phyloP scores from a whole-genome alignment of 768 basidiomycete genomes.

The Cantharellus anzutake region DNA sequence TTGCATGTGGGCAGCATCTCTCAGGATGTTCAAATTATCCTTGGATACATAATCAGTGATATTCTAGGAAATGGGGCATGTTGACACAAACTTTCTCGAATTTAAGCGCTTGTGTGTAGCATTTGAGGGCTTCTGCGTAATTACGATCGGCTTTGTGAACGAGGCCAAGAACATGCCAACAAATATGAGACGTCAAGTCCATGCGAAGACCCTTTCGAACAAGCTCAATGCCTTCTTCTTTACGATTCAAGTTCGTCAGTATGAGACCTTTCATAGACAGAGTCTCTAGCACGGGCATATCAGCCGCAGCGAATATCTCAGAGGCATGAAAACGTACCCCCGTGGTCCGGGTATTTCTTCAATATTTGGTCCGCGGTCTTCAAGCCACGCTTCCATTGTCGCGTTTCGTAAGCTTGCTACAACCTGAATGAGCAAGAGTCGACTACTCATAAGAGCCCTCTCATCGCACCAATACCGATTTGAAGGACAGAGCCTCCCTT shows the following conservation, averaged over 20 bases:
- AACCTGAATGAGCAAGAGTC: background rate
- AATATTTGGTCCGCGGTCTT: conserved; percentile 88
- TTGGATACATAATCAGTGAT: conserved; percentile 16
- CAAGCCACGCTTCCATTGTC: conserved; percentile 73
- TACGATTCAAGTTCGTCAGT: conserved; percentile 56
- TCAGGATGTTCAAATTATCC: conserved; percentile 89
- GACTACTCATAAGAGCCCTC: background rate
- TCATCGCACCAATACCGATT: conserved; percentile 44
- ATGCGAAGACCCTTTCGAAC: conserved; percentile 68
- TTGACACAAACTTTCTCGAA: conserved; percentile 55
- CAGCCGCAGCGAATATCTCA: background rate
- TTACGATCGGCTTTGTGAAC: conserved; percentile 88
- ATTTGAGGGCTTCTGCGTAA: conserved; percentile 84
- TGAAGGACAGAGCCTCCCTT: conserved; percentile 75
- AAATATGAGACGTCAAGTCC: conserved; percentile 79
- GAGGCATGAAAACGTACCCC: conserved; percentile 36
- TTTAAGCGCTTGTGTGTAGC: conserved; percentile 72
- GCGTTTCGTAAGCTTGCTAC: conserved; percentile 56
- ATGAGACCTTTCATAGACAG: conserved; percentile 92
- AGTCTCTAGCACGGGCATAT: conserved; percentile 40
- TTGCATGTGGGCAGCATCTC: conserved; percentile 77
- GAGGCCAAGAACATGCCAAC: conserved; percentile 96
- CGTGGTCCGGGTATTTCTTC: conserved; percentile 90
- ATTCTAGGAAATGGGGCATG: conserved; percentile 8
- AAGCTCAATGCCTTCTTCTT: conserved; percentile 64